Percentiles rank a stretch among this genome's conserved stretches.
Conservation (phyloP, 2,329 filamentous ascomycete genomes). For the Ascochyta rabiei region DNA sequence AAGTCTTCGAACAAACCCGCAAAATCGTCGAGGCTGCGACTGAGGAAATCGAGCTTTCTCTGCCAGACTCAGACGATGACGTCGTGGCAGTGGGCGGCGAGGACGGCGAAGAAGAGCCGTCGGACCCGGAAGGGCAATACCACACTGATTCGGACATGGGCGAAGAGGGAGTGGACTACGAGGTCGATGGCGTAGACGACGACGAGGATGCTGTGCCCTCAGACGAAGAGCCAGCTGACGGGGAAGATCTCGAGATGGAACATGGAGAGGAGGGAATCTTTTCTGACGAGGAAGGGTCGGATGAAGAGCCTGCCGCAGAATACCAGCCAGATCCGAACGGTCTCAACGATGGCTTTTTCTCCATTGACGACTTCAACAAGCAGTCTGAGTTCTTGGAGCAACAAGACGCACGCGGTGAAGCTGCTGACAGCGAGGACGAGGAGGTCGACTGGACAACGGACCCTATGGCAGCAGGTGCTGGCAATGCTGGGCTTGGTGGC, state of each 20-base stretch:
- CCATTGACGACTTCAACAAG: slow-evolving; percentile 95
- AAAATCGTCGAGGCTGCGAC: slow-evolving; percentile 75
- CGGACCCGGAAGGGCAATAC: slow-evolving; percentile 38
- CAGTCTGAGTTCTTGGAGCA: slow-evolving; percentile 89
- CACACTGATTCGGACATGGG: slow-evolving; percentile 37
- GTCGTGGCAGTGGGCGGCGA: slow-evolving; percentile 25
- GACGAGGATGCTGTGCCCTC: slow-evolving; percentile 34
- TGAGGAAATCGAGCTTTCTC: slow-evolving; percentile 58
- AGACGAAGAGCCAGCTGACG: slow-evolving; percentile 40
- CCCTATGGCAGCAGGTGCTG: slow-evolving; percentile 59
- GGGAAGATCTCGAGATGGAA: slow-evolving; percentile 40
- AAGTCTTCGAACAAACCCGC: slow-evolving; percentile 93
- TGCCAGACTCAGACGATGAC: slow-evolving; percentile 43
- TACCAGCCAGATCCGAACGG: slow-evolving; percentile 78
- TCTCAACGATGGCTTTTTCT: slow-evolving; percentile 97
- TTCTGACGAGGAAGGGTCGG: slow-evolving; percentile 52
- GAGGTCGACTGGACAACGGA: slow-evolving; percentile 87
- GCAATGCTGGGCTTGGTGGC: slow-evolving; percentile 44
- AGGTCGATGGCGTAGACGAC: slow-evolving; percentile 42
- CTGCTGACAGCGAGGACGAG: slow-evolving; percentile 75
- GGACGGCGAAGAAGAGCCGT: slow-evolving; percentile 43
- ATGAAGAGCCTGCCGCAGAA: slow-evolving; percentile 57
- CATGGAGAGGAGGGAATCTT: slow-evolving; percentile 42
- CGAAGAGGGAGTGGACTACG: slow-evolving; percentile 44
- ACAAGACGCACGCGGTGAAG: slow-evolving; percentile 78